A percentile compares a stretch with the other conserved stretches of the same genome.
Conservation (phyloP, 345 rosid species). For the Populus euphratica region DNA sequence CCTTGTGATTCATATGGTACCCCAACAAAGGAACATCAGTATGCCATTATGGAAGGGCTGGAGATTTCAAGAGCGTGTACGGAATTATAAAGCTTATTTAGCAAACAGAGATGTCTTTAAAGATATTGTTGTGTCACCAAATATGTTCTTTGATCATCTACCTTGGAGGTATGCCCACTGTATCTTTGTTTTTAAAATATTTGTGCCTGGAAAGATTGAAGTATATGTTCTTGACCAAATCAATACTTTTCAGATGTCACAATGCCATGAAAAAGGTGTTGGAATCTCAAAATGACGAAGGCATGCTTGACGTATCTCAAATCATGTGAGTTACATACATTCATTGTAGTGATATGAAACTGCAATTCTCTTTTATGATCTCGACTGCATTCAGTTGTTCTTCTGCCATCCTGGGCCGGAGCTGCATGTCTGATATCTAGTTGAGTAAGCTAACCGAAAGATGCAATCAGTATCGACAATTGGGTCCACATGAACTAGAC, state of each 20-base stretch:
- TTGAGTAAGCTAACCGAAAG: background rate
- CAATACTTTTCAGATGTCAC: conserved; percentile 49
- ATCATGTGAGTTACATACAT: conserved; percentile 30
- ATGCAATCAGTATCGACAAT: background rate
- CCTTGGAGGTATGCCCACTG: conserved; percentile 74
- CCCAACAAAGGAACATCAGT: conserved; percentile 29
- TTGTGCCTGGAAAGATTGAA: background rate
- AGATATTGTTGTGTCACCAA: conserved; percentile 71
- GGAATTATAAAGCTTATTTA: conserved; percentile 55
- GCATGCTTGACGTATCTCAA: conserved; percentile 22
- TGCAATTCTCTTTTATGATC: background rate
- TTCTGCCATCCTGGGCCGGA: background rate
- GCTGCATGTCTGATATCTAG: background rate
- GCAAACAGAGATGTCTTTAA: conserved; percentile 63
- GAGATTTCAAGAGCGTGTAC: conserved; percentile 31
- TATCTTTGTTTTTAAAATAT: background rate
- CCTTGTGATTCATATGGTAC: conserved; percentile 67
- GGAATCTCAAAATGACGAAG: conserved; percentile 40
- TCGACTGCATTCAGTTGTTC: background rate
- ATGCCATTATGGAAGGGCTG: conserved; percentile 58
- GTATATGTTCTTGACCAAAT: background rate
- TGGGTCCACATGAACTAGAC: background rate
- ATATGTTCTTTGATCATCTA: conserved; percentile 91
- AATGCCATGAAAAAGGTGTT: conserved; percentile 59
- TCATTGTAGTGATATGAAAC: background rate